phyloP scores from a whole-genome alignment of 78 protist genomes.

The Capsaspora owczarzaki region DNA sequence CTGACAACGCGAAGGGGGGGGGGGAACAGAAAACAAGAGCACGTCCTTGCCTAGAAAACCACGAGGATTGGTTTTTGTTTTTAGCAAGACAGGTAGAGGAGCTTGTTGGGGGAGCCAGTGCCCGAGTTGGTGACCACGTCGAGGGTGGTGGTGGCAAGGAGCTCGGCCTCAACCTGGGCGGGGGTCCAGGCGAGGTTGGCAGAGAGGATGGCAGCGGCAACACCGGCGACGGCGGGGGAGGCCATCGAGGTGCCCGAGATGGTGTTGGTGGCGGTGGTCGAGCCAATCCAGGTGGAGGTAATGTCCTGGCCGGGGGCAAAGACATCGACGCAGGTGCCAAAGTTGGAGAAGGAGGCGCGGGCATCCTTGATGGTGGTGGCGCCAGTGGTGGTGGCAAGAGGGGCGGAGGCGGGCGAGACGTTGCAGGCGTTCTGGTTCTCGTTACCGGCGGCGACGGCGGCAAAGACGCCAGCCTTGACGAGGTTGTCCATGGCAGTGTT shows the following conservation, averaged over 20 bases:
- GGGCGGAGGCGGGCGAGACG: neutral
- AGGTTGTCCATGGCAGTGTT: neutral
- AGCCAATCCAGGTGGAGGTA: neutral
- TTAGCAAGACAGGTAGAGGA: too few relatives aligned
- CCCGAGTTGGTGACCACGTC: too few relatives aligned
- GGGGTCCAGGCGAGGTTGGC: neutral
- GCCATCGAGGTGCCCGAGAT: conserved; percentile 26
- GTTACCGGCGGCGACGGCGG: conserved; percentile 20
- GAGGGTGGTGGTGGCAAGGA: too few relatives aligned
- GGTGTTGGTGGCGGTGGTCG: neutral
- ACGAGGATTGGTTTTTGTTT: too few relatives aligned
- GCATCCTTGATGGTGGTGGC: too few relatives aligned
- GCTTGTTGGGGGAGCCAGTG: too few relatives aligned
- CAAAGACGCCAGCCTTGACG: neutral
- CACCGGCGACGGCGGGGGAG: conserved; percentile 4
- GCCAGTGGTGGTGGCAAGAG: conserved; percentile 17
- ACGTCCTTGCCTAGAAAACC: too few relatives aligned
- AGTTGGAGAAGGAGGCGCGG: too few relatives aligned
- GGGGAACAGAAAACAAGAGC: too few relatives aligned
- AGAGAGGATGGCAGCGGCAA: neutral
- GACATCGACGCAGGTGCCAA: too few relatives aligned
- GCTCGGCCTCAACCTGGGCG: too few relatives aligned
- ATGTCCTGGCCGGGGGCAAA: conserved; percentile 4
- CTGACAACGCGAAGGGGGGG: too few relatives aligned
- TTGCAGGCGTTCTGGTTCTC: neutral